Percentiles rank a stretch among this genome's conserved stretches.
These are phyloP conservation scores for Neonectria hederae DNA, from an alignment of 2,329 filamentous ascomycete genomes.

Conservation along the genomic window DNA sequence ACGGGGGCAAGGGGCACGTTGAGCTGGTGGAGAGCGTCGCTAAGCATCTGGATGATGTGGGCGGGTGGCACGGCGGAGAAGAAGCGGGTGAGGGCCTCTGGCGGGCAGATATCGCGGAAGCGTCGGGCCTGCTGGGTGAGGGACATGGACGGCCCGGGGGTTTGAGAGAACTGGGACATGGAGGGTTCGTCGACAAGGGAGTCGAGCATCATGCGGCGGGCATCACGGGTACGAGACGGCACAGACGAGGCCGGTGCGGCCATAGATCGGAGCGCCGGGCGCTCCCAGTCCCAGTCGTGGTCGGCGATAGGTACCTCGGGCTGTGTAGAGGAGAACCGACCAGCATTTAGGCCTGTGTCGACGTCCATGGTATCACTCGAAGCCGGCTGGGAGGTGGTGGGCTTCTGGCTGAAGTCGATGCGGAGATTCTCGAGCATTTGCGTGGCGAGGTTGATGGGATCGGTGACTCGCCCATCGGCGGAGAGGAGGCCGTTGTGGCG, in stretches of 20 bases:
- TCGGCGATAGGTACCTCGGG: constrained; percentile 82
- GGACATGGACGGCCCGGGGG: constrained; percentile 80
- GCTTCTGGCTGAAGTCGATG: constrained; percentile 83
- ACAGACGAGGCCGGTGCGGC: constrained; percentile 52
- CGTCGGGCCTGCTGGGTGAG: constrained; percentile 88
- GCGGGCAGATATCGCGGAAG: constrained; percentile 91
- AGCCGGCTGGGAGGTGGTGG: constrained; percentile 58
- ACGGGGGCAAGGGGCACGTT: constrained; percentile 76
- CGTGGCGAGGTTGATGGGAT: constrained; percentile 88
- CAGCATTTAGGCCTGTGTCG: constrained; percentile 60
- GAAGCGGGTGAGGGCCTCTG: constrained; percentile 89
- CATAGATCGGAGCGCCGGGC: constrained; percentile 68
- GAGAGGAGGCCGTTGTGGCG: constrained; percentile 81
- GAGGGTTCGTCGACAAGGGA: constrained; percentile 86
- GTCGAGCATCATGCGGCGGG: constrained; percentile 60
- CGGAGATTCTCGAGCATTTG: constrained; percentile 91
- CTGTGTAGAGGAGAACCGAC: constrained; percentile 80
- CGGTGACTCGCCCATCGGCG: constrained; percentile 75
- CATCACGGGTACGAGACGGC: constrained; percentile 45
- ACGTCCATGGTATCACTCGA: constrained; percentile 73
- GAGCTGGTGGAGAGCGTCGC: constrained; percentile 83
- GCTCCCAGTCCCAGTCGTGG: constrained; percentile 87
- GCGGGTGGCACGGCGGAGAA: constrained; percentile 82
- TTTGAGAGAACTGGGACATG: constrained; percentile 84
- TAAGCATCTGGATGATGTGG: constrained; percentile 81